phyloP scores from a whole-genome alignment of 179 eudicot genomes.

The Sideroxylon spinosum region DNA sequence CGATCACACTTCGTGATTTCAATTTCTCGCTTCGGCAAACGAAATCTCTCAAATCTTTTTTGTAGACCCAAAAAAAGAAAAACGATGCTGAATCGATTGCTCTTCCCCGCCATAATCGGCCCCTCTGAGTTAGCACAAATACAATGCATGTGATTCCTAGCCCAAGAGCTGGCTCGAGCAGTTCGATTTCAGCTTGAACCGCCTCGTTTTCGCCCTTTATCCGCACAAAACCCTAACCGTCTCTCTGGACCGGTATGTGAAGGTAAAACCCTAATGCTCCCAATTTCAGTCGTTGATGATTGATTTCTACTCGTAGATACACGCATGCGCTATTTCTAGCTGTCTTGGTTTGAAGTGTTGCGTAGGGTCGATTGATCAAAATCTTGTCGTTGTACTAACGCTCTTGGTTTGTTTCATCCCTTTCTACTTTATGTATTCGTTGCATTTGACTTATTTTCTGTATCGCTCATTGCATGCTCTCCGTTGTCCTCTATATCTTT shows the following conservation, averaged over 20 bases:
- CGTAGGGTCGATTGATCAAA: not conserved
- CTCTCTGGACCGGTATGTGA: constrained; percentile 8
- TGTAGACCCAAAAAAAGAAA: not conserved
- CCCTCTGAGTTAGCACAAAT: not conserved
- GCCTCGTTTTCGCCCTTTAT: not conserved
- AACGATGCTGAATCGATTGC: not conserved
- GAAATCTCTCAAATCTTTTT: not conserved
- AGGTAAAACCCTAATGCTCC: constrained; percentile 2
- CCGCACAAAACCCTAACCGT: constrained; percentile 6
- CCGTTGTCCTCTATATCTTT: not conserved
- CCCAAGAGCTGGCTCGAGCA: constrained; percentile 7
- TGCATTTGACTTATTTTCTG: not conserved
- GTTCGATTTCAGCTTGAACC: constrained; percentile 13
- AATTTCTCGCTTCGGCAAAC: not conserved
- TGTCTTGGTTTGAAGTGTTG: not conserved
- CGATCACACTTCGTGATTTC: too few relatives aligned
- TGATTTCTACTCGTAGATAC: not conserved
- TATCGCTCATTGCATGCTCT: not conserved
- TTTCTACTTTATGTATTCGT: not conserved
- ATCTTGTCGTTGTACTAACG: not conserved
- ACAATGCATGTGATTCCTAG: constrained; percentile 13
- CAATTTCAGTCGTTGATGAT: not conserved
- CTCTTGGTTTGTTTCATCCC: not conserved
- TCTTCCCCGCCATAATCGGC: constrained; percentile 5
- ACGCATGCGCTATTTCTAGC: not conserved